Evolutionary conservation across 179 eudicot genomes (phyloP).

Genomic region (Actinidia polygama): DNA sequence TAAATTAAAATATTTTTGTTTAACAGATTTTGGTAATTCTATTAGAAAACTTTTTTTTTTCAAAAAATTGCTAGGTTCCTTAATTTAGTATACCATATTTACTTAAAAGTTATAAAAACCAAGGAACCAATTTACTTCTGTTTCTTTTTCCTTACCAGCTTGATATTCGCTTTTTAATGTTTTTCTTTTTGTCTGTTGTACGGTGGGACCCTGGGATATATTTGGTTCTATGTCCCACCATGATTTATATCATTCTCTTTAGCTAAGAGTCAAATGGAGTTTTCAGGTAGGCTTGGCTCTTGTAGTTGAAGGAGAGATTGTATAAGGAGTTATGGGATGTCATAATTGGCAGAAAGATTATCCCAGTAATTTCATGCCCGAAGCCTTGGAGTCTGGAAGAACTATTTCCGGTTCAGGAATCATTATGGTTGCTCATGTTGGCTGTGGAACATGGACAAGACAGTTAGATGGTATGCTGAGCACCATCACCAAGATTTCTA

Average conservation of each 20-base stretch:
- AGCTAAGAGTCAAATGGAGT: not conserved
- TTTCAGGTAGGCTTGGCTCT: constrained; percentile 93
- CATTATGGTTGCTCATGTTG: constrained; percentile 81
- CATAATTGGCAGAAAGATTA: constrained; percentile 71
- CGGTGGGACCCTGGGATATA: not conserved
- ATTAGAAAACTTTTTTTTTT: not conserved
- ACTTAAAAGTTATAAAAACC: not conserved
- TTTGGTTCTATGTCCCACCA: not conserved
- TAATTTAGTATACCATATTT: not conserved
- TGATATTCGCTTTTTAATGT: not conserved
- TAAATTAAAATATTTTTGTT: not conserved
- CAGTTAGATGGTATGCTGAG: constrained; percentile 36
- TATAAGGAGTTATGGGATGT: constrained; percentile 91
- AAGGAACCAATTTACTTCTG: not conserved
- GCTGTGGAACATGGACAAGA: constrained; percentile 87
- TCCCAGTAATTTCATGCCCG: constrained; percentile 15
- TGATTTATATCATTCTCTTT: not conserved
- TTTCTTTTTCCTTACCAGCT: not conserved
- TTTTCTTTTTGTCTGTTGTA: too few relatives aligned
- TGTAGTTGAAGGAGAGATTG: constrained; percentile 84
- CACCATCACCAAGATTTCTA: constrained; percentile 23
- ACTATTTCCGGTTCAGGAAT: constrained; percentile 50
- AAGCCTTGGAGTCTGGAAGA: constrained; percentile 30
- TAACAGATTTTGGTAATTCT: not conserved
- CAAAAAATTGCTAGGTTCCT: not conserved